Evolutionary conservation across 768 basidiomycete species (phyloP).

Genomic region (Tulasnella sp.): DNA sequence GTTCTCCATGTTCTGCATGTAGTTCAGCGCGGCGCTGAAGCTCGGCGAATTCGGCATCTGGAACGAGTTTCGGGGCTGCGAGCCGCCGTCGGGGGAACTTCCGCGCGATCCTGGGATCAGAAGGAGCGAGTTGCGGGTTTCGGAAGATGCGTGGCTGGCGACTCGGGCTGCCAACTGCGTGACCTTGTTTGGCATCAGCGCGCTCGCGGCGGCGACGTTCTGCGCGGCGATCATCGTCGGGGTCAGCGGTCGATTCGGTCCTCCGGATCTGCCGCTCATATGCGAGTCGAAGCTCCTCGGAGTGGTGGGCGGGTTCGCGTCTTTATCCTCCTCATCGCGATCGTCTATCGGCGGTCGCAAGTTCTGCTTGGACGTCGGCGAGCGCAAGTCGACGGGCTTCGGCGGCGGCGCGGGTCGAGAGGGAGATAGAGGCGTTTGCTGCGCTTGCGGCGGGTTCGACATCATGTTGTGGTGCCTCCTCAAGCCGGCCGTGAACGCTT

Average conservation of each 20-base stretch:
- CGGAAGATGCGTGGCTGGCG: neutral
- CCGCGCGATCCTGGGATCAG: neutral
- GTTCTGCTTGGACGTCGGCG: slow-evolving; percentile 1
- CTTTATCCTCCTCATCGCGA: slow-evolving; percentile 18
- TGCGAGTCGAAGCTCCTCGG: slow-evolving; percentile 10
- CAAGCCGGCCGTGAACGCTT: slow-evolving; percentile 28
- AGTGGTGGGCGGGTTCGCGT: neutral
- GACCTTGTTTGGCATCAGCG: slow-evolving; percentile 18
- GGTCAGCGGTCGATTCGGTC: neutral
- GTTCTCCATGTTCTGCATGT: slow-evolving; percentile 14
- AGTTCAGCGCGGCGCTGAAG: slow-evolving; percentile 28
- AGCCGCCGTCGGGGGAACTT: neutral
- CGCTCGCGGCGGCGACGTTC: slow-evolving; percentile 12
- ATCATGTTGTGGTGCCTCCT: slow-evolving; percentile 16
- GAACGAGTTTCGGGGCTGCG: slow-evolving; percentile 21
- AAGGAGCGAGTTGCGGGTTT: neutral
- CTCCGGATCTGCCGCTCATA: neutral
- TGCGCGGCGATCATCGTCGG: slow-evolving; percentile 26
- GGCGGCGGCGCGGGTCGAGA: slow-evolving; percentile 27
- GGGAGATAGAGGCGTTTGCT: neutral
- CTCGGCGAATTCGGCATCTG: slow-evolving; percentile 33
- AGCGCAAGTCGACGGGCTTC: slow-evolving; percentile 20
- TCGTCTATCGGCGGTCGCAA: neutral
- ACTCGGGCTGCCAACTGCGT: slow-evolving; percentile 13
- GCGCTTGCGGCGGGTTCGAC: slow-evolving; percentile 6